Base-by-base conservation (phyloP, 2,329 filamentous ascomycete genomes). In the Aureobasidium sp. region DNA sequence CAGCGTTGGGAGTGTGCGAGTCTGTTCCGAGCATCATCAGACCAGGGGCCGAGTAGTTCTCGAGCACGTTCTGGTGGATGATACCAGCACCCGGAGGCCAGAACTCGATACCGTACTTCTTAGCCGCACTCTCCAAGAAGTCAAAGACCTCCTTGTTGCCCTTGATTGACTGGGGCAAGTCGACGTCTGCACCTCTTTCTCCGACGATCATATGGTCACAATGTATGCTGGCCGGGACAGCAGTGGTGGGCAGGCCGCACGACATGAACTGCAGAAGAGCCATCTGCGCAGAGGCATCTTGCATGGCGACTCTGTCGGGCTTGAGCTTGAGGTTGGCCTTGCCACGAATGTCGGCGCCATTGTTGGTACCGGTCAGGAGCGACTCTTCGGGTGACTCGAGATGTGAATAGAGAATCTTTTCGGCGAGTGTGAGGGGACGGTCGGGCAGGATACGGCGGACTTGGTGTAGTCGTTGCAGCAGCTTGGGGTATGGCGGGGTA, bases 151-250 rank as follows among this genome's bases (percentile, higher is more conserved):
- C 94, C 75, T 91, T 91, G 77, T 99, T 99, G 51, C 89, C 88
- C 76, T 87, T 82, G 65, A 99, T 95, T 45, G 91, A 94, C 36
- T 87, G 85, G 31, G 88, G 84, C 65, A 99, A 78, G 77, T 99
- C 94, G 27, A 86, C 84, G 70, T 93, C 87, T 39, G 93, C 94
- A 63, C 94, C 94, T 73, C 87, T 89, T 77, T 95, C 88, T 62
- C 93, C 94, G 34, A 97, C 93, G 77, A 99, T 97, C 86, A 99
- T 87, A 76, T 99, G 94, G 79, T 99, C 94, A 77, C 94, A 99
- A 79, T 99, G 94, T 69, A 97, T 97, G 75, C 92, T 97, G 53
- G 94, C 93, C 12, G 94, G 94, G 55, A 99, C 93, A 11, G 92
- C 92, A 2, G 94, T 96, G 64, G 86, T 86, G 31, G 88, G 89